phyloP scores from a whole-genome alignment of 371 early-diverging fungal genomes.

The Rhizopus delemar region DNA sequence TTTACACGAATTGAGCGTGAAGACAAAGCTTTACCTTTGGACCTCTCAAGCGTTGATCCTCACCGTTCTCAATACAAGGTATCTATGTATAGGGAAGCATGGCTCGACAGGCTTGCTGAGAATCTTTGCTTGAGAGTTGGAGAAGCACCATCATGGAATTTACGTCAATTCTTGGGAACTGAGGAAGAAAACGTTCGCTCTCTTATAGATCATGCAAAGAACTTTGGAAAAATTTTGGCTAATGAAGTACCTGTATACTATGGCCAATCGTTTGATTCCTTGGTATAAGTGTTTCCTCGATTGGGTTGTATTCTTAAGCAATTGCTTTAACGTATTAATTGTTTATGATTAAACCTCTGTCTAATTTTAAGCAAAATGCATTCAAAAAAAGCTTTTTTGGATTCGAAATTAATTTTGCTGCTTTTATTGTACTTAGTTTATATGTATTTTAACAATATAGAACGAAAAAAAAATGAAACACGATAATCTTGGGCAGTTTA shows the following conservation, averaged over 20 bases:
- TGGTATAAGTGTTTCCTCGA: constrained; percentile 10
- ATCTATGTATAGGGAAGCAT: constrained; percentile 34
- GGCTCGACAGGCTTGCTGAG: constrained; percentile 41
- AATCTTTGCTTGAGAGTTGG: constrained; percentile 41
- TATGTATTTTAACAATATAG: too few relatives aligned
- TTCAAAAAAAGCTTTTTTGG: too few relatives aligned
- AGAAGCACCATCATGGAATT: constrained; percentile 45
- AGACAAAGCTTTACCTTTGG: constrained; percentile 32
- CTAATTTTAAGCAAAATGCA: too few relatives aligned
- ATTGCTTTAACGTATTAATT: too few relatives aligned
- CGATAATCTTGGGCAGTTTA: too few relatives aligned
- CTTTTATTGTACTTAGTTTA: too few relatives aligned
- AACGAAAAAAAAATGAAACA: too few relatives aligned
- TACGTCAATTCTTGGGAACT: constrained; percentile 31
- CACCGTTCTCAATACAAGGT: constrained; percentile 37
- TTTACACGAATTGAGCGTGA: constrained; percentile 18
- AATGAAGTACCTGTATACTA: constrained; percentile 36
- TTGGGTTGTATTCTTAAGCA: background rate
- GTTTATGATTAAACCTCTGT: too few relatives aligned
- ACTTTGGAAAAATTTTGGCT: constrained; percentile 27
- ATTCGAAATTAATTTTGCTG: too few relatives aligned
- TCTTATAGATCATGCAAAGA: constrained; percentile 27
- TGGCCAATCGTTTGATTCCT: constrained; percentile 8
- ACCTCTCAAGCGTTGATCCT: constrained; percentile 25
- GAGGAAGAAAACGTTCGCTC: constrained; percentile 28